Conservation (phyloP, 352 stramenopile species). For the Pythium coloratum region DNA sequence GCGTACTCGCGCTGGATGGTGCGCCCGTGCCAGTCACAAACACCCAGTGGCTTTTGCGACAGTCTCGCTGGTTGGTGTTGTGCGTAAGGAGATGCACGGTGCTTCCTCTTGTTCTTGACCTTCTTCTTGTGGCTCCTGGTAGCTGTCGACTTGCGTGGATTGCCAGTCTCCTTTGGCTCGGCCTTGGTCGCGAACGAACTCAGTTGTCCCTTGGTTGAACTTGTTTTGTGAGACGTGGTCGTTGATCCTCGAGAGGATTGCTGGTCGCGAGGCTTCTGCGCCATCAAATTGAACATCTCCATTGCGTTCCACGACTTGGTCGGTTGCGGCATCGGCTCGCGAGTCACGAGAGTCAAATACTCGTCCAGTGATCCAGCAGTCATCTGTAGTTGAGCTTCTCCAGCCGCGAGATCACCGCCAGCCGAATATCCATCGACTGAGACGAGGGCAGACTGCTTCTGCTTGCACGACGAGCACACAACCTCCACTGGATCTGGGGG, state of each 20-base stretch:
- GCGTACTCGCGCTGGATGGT: constrained; percentile 17
- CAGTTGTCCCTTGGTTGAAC: not conserved
- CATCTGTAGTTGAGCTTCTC: too few species aligned
- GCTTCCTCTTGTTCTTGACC: not conserved
- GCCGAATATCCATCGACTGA: too few species aligned
- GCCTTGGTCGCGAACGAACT: too few species aligned
- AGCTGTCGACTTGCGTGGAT: too few species aligned
- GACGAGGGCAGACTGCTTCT: not conserved
- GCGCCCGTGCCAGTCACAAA: not conserved
- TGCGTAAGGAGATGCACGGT: not conserved
- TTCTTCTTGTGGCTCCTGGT: not conserved
- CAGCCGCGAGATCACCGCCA: too few species aligned
- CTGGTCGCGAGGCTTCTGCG: not conserved
- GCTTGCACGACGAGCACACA: not conserved
- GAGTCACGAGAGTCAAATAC: too few species aligned
- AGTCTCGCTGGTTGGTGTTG: not conserved
- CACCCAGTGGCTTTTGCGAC: not conserved
- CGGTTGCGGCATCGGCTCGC: too few species aligned
- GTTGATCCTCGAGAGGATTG: not conserved
- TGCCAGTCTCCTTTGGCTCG: too few species aligned
- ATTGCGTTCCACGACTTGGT: not conserved
- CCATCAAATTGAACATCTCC: not conserved
- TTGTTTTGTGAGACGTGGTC: not conserved
- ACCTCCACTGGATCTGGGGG: not conserved
- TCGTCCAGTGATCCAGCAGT: too few species aligned